phyloP scores from a whole-genome alignment of 1,284 basidiomycete species.

The Ganoderma boninense region DNA sequence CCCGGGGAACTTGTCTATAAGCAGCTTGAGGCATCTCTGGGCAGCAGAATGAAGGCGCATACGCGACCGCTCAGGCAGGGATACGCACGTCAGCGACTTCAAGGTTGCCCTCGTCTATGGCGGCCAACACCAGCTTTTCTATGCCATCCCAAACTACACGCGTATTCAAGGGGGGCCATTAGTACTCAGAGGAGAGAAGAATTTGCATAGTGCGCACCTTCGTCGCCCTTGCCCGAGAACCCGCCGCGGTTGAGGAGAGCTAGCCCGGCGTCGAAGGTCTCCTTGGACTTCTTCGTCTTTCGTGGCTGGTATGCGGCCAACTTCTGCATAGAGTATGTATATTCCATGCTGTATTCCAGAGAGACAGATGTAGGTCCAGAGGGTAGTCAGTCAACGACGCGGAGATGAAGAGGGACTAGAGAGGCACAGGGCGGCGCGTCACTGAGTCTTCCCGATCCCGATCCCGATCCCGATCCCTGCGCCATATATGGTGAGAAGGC shows the following conservation, averaged over 20 bases:
- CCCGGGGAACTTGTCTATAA: constrained; percentile 78
- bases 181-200: not conserved
- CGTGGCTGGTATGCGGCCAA: constrained; percentile 77
- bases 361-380: not conserved
- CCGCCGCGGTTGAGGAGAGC: constrained; percentile 62
- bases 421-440: not conserved
- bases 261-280: constrained; percentile 72
- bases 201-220: constrained; percentile 50
- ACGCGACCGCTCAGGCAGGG: constrained; percentile 24
- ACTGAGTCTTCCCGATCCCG: not conserved
- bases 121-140: constrained; percentile 89
- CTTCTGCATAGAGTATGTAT: constrained; percentile 66
- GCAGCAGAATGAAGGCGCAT: constrained; percentile 13
- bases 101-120: constrained; percentile 83
- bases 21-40: constrained; percentile 72
- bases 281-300: constrained; percentile 74
- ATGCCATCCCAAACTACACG: constrained; percentile 82
- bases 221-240: constrained; percentile 63
- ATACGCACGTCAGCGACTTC: constrained; percentile 84
- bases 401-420: not conserved
- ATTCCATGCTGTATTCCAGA: constrained; percentile 39
- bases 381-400: not conserved
- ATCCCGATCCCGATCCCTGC: not conserved
- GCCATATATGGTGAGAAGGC: not conserved
- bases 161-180: constrained; percentile 3